Conservation (phyloP, 208 protist species). For the Kentomonas sorsogonicus region DNA sequence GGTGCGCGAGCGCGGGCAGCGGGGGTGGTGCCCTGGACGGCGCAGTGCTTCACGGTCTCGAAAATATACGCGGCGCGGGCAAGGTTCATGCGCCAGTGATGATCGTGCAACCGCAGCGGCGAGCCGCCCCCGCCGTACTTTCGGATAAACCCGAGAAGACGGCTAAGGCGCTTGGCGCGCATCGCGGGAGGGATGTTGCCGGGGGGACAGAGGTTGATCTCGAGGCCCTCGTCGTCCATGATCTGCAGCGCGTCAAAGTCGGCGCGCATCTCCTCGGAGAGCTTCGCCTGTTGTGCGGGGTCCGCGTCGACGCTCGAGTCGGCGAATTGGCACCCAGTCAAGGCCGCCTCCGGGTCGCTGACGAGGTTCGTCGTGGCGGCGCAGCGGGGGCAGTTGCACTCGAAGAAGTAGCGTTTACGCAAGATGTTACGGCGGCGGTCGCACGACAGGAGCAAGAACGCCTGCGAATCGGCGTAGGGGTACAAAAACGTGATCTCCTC, state of each 20-base stretch:
- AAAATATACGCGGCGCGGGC: constrained; percentile 40
- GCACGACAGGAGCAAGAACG: constrained; percentile 42
- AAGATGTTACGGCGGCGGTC: constrained; percentile 39
- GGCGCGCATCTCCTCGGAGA: constrained; percentile 28
- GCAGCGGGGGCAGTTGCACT: constrained; percentile 43
- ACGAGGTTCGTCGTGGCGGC: constrained; percentile 6
- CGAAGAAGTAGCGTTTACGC: constrained; percentile 27
- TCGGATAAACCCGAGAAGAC: constrained; percentile 32
- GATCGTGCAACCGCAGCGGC: constrained; percentile 36
- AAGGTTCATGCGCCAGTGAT: constrained; percentile 54
- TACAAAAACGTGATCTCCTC: constrained; percentile 46
- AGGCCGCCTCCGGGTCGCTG: constrained; percentile 29
- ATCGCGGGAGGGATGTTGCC: constrained; percentile 34
- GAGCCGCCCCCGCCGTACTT: constrained; percentile 34
- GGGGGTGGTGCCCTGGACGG: constrained; percentile 36
- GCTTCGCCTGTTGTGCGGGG: constrained; percentile 16
- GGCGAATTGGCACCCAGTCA: constrained; percentile 42
- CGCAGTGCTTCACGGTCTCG: constrained; percentile 43
- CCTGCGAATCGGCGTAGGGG: constrained; percentile 33
- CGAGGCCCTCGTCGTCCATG: constrained; percentile 31
- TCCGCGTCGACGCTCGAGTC: constrained; percentile 35
- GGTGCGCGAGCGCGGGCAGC: constrained; percentile 26
- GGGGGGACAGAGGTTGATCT: constrained; percentile 25
- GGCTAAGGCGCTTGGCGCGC: constrained; percentile 39
- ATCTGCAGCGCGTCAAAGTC: constrained; percentile 40